Evolutionary conservation across 345 rosid genomes (phyloP), one percentile per base, ranked within the genome.

Genomic region (Carallia pectinifolia): DNA sequence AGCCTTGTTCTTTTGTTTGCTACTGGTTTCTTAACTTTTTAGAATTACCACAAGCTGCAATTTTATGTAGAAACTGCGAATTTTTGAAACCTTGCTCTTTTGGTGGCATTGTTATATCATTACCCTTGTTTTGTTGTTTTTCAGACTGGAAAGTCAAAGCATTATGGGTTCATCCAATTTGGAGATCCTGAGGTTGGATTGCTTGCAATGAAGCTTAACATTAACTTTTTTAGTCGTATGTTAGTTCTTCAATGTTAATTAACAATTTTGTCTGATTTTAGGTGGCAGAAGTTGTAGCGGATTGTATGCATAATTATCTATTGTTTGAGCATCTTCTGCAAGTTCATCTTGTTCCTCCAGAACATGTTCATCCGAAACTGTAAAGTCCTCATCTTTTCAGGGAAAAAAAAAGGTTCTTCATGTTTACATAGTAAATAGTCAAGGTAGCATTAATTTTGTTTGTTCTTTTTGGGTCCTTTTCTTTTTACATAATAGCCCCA

Each of bases 261-360:
- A 58, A 79, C 13, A 7, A 18, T 69, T 48, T 19, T 31, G n/a
- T 36, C 68, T 76, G 18, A 68, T 17, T 83, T 72, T 74, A 95
- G 97, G 98, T 92, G 69, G 98, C 98, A 0, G 94, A 86, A 62
- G 86, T 95, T 62, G 99, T 93, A 18, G 97, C 99, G 36, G 98
- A 89, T 61, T 85, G 88, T 38, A 92, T 95, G 99, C 83, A 90
- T 78, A 79, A 89, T 65, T 90, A 95, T 77, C 80, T 92, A 71
- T 77, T 95, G 83, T 86, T 87, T 48, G 98, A 95, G 85, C 94
- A 89, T 77, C 79, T 92, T 70, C 72, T 95, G 82, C 93, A 92
- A 79, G 94, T 92, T 55, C 85, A 78, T 82, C 83, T 84, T 54
- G 71, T 95, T 62, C 86, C 86, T 66, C 86, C 85, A 4, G 92